phyloP scores from a whole-genome alignment of 225 moss, liverwort and hornwort species.

The Thuidium tamariscinum region DNA sequence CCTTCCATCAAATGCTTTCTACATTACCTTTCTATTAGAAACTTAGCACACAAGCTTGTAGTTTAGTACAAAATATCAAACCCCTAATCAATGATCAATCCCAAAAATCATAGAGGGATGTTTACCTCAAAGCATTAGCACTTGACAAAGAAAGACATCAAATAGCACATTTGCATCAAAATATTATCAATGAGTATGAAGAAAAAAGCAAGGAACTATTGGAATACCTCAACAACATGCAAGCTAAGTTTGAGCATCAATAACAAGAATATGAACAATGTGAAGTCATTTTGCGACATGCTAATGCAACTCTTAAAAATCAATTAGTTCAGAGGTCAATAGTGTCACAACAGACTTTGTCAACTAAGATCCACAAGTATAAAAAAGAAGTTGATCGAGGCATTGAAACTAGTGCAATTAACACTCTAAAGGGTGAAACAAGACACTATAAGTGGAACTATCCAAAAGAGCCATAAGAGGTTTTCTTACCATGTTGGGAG shows the following conservation, averaged over 20 bases:
- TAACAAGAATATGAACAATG: neutral
- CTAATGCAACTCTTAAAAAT: neutral
- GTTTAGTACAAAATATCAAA: neutral
- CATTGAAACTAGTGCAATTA: neutral
- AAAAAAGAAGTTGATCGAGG: fast-evolving
- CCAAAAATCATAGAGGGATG: neutral
- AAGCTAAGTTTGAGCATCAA: neutral
- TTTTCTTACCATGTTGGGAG: no score
- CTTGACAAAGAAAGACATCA: neutral
- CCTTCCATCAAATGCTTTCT: neutral
- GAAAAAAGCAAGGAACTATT: neutral
- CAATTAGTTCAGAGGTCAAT: fast-evolving
- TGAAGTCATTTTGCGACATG: neutral
- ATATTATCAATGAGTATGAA: neutral
- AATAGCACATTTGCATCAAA: neutral
- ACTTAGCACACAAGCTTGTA: neutral
- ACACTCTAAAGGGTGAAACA: neutral
- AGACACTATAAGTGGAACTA: neutral
- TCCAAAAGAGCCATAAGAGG: neutral
- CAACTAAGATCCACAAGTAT: fast-evolving
- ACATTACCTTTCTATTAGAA: neutral
- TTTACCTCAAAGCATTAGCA: neutral
- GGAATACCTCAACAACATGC: neutral
- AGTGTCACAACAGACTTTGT: fast-evolving
- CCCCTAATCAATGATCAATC: fast-evolving